Percentiles rank a stretch among this genome's conserved stretches.
phyloP scores from a whole-genome alignment of 192 early-diverging fungal genomes.

The Hyaloraphidium curvatum region DNA sequence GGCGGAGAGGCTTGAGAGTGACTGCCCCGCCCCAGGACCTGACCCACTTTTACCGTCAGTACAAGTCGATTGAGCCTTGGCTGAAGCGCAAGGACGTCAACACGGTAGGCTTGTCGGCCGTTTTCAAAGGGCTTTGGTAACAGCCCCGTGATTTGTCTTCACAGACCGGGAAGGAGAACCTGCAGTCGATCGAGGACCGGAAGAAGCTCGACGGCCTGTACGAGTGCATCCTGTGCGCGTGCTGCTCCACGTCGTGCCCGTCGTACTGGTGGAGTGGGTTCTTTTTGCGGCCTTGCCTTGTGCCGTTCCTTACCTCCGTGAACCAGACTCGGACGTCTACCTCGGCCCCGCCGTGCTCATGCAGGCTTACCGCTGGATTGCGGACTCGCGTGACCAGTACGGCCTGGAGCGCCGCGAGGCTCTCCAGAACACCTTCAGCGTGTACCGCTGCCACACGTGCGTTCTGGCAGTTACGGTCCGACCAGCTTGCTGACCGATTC shows the following conservation, averaged over 20 bases:
- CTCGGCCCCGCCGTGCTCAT: slow-evolving; percentile 89
- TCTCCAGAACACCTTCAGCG: slow-evolving; percentile 87
- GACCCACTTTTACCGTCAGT: slow-evolving; percentile 94
- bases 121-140: too few relatives aligned
- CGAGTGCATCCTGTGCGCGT: slow-evolving; percentile 70
- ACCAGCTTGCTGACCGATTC: background rate
- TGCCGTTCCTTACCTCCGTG: background rate
- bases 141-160: too few relatives aligned
- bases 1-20: too few relatives aligned
- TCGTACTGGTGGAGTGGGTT: slow-evolving; percentile 74
- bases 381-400: slow-evolving; percentile 86
- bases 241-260: slow-evolving; percentile 91
- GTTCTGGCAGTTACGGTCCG: slow-evolving; percentile 1
- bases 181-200: slow-evolving; percentile 83
- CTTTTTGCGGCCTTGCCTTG: background rate
- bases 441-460: slow-evolving; percentile 99
- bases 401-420: slow-evolving; percentile 61
- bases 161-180: slow-evolving; percentile 61
- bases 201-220: slow-evolving; percentile 45
- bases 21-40: slow-evolving; percentile 59
- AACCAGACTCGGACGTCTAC: slow-evolving; percentile 53
- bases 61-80: slow-evolving; percentile 66
- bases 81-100: background rate
- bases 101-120: too few relatives aligned
- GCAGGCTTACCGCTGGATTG: slow-evolving; percentile 98